Percentiles rank a stretch among this genome's conserved stretches.
These are phyloP conservation scores for Artomyces pyxidatus DNA, from an alignment of 768 basidiomycete species.

Conservation along the genomic window DNA sequence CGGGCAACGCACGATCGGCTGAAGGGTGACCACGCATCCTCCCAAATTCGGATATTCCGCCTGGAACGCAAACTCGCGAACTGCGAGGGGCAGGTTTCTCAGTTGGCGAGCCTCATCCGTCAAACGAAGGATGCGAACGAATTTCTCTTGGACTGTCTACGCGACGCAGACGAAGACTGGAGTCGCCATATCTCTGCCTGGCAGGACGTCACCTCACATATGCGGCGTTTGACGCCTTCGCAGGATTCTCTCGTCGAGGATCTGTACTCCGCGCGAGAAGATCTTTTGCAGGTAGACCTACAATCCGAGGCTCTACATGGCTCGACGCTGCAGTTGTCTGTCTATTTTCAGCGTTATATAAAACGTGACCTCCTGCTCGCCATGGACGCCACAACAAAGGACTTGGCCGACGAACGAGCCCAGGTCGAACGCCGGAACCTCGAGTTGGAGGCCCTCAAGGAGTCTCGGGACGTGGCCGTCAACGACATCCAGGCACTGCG, in stretches of 20 bases:
- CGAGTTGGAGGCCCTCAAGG: constrained; percentile 34
- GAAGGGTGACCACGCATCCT: constrained; percentile 24
- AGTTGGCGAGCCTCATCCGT: constrained; percentile 56
- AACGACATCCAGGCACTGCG: constrained; percentile 29
- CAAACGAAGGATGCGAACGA: constrained; percentile 45
- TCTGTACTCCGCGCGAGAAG: neutral
- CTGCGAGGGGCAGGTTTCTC: constrained; percentile 56
- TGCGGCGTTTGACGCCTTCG: too few species aligned
- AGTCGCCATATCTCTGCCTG: neutral
- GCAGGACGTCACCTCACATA: neutral
- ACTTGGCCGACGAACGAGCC: constrained; percentile 10
- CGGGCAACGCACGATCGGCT: constrained; percentile 15
- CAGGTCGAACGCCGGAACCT: constrained; percentile 18
- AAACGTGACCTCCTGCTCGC: constrained; percentile 2
- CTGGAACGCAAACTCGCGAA: constrained; percentile 64
- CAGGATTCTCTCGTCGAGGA: neutral
- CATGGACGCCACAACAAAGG: constrained; percentile 13
- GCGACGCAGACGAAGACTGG: constrained; percentile 14
- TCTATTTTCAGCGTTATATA: neutral
- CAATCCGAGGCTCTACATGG: neutral
- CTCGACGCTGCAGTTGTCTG: neutral
- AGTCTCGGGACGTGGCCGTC: constrained; percentile 34
- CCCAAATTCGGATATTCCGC: constrained; percentile 41
- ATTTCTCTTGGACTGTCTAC: constrained; percentile 26
- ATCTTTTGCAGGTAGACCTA: neutral